Conservation (phyloP, 768 basidiomycete genomes). For the Glaciozyma martinii region DNA sequence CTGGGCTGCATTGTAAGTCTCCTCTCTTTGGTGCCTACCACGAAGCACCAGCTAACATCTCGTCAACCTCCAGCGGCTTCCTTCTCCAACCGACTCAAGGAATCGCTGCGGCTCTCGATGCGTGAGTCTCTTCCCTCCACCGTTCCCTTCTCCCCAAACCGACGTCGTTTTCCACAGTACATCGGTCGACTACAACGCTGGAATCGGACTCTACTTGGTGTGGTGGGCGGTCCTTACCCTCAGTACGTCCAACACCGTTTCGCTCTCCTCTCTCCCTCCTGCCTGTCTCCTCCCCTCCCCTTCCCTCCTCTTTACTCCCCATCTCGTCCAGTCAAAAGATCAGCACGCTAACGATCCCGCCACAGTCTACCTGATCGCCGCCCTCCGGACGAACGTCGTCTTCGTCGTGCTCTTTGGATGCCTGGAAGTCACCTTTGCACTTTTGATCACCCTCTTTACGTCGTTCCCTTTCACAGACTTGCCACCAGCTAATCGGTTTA, state of each 20-base stretch:
- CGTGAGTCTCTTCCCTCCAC: background rate
- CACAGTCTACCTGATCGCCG: slow-evolving; percentile 26
- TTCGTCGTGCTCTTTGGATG: slow-evolving; percentile 29
- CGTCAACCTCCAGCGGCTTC: slow-evolving; percentile 17
- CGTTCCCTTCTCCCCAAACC: background rate
- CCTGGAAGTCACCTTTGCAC: slow-evolving; percentile 33
- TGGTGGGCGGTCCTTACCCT: slow-evolving; percentile 30
- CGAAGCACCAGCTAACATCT: no score
- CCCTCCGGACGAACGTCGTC: slow-evolving; percentile 31
- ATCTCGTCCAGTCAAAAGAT: no score
- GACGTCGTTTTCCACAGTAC: background rate
- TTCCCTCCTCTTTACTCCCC: no score
- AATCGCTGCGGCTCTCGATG: slow-evolving; percentile 23
- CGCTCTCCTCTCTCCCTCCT: no score
- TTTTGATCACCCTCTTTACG: slow-evolving; percentile 25
- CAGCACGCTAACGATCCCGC: background rate
- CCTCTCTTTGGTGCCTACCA: slow-evolving; percentile 5
- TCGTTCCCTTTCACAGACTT: background rate
- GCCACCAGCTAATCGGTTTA: background rate
- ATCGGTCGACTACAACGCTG: slow-evolving; percentile 29
- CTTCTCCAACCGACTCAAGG: slow-evolving; percentile 27
- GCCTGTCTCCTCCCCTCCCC: no score
- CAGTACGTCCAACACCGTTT: background rate
- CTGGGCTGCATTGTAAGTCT: slow-evolving; percentile 32
- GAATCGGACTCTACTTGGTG: slow-evolving; percentile 29